These are phyloP conservation scores for Nephromyces sp. DNA, from an alignment of 169 alveolate genomes.

Conservation along the genomic window DNA sequence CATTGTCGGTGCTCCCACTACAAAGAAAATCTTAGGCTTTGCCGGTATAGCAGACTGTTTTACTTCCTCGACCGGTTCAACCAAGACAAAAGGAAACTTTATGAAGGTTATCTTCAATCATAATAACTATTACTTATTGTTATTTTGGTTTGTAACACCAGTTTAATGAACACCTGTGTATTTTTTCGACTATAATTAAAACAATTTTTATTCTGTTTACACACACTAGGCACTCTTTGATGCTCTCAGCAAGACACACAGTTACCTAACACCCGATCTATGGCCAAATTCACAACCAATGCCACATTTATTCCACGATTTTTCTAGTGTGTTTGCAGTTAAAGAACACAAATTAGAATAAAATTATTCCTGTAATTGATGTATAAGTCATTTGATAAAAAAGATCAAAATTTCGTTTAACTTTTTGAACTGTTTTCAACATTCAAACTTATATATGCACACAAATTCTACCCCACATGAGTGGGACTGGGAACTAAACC, in stretches of 20 bases:
- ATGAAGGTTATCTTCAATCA: conserved; percentile 56
- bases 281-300: conserved; percentile 68
- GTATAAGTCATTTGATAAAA: not conserved
- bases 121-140: not conserved
- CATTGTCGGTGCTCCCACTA: conserved; percentile 97
- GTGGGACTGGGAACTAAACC: no score
- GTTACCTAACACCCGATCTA: conserved; percentile 98
- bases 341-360: not conserved
- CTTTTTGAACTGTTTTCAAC: not conserved
- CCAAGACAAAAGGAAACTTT: conserved; percentile 97
- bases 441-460: not conserved
- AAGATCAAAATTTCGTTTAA: not conserved
- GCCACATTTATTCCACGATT: not conserved
- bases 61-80: conserved; percentile 92
- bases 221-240: conserved; percentile 83
- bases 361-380: not conserved
- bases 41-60: conserved; percentile 99
- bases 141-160: not conserved
- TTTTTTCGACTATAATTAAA: no score
- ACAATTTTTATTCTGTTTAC: no score
- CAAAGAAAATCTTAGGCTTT: conserved; percentile 90
- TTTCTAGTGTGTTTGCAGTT: not conserved
- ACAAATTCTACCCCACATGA: no score
- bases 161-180: not conserved
- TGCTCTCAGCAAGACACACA: conserved; percentile 91